Evolutionary conservation across 768 basidiomycete species (phyloP), one percentile per base, ranked within the genome.

Genomic region (Boletus rex-veris): DNA sequence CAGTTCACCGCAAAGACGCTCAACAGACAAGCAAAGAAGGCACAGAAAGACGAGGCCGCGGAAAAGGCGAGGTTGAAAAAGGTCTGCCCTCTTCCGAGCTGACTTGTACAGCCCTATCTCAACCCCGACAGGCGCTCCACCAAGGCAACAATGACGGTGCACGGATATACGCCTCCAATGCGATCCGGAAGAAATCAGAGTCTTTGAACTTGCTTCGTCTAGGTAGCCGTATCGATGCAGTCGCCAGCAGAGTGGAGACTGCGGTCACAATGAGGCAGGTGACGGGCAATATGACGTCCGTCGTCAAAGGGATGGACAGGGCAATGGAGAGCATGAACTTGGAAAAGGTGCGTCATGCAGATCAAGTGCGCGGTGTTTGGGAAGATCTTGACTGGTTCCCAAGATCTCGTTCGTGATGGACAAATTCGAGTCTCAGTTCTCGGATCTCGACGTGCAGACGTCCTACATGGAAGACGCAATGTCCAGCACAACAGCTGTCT

Each of bases 301-400:
- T 98, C 3, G 97, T 99, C 42, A 86, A 85, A 64, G 95, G 94
- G 33, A 98, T 99, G 97, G 97, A 99, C 70, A 91, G 88, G 68
- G 97, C 97, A 5, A 98, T 99, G 97, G 90, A 97, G 63, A 89
- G 80, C 72, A 99, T 99, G 97, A 98, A 99, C 76, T 81, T 98
- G 52, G 97, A 99, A 64, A 81, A 88, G 69, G 96, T 97, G 65
- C 66, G 85, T 75, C 26, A 21, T 24, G 31, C 14, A 11, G 49
- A 28, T 39, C 3, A 16, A 19, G 15, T 8, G 16, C 0, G 14
- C 43, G 15, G 31, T 14, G 42, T 14, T 45, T 28, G 38, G 40
- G 18, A 21, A 50, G 19, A 15, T 19, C 14, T 36, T 35, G 36
- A 48, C 31, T 8, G 12, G 47, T 35, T 45, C 31, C 16, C 39